A percentile compares a stretch with the other conserved stretches of the same genome.
phyloP scores from a whole-genome alignment of 2,329 filamentous ascomycete species.

The Neopestalotiopsis sp. region DNA sequence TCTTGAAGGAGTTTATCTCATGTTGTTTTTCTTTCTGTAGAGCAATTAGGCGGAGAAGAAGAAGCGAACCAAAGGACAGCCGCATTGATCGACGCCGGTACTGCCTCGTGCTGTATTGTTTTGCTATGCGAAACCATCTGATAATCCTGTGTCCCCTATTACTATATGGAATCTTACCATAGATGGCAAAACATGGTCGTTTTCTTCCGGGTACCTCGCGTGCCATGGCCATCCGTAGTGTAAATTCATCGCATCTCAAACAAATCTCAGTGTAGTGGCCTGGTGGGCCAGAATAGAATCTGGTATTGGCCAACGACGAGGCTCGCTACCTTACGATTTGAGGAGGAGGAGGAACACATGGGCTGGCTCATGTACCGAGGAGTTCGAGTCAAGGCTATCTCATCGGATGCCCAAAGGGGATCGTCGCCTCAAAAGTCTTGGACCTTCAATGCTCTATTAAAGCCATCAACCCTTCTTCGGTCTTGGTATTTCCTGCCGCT shows the following conservation, averaged over 20 bases:
- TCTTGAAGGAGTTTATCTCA: slow-evolving; percentile 6
- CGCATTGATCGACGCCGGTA: slow-evolving; percentile 2
- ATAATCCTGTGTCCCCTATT: background rate
- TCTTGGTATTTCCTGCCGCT: slow-evolving; percentile 12
- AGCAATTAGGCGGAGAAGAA: too few relatives aligned
- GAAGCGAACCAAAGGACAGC: background rate
- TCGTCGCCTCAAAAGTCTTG: background rate
- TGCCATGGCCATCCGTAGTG: too few relatives aligned
- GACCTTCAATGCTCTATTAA: slow-evolving; percentile 12
- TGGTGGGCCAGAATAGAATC: too few relatives aligned
- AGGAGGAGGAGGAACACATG: too few relatives aligned
- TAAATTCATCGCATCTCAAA: background rate
- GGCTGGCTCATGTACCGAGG: background rate
- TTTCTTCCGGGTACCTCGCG: background rate
- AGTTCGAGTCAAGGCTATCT: background rate
- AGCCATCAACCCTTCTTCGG: slow-evolving; percentile 6
- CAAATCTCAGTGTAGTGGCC: background rate
- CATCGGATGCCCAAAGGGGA: slow-evolving; percentile 5
- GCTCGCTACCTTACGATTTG: too few relatives aligned
- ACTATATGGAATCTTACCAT: background rate
- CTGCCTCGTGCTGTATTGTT: background rate
- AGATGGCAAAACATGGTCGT: background rate
- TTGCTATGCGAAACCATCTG: slow-evolving; percentile 7
- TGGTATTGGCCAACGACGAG: too few relatives aligned
- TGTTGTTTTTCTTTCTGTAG: background rate